Conservation (phyloP, 2,329 filamentous ascomycete genomes). For the Pseudogymnoascus sp. region DNA sequence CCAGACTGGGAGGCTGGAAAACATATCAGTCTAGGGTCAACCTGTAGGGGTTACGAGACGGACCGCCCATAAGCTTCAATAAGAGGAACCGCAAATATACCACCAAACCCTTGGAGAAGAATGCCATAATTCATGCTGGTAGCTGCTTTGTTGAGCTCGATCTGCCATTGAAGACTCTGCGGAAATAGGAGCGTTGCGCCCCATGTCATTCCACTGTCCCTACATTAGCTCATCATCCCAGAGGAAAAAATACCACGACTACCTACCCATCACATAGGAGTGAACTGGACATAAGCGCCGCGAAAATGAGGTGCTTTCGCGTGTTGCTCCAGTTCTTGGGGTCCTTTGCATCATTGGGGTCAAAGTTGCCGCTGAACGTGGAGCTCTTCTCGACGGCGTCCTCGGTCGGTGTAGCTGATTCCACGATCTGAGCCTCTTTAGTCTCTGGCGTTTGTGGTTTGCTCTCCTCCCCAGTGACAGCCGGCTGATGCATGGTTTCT, state of each 20-base stretch:
- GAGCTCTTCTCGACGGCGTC: not conserved
- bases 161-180: conserved; percentile 31
- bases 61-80: conserved; percentile 35
- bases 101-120: conserved; percentile 32
- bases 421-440: not conserved
- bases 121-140: conserved; percentile 35
- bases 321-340: not conserved
- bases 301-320: not conserved
- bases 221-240: not conserved
- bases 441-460: not conserved
- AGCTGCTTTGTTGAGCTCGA: conserved; percentile 27
- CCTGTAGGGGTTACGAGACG: conserved; percentile 14
- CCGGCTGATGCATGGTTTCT: not conserved
- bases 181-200: conserved; percentile 33
- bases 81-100: conserved; percentile 31
- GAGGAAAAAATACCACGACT: not conserved
- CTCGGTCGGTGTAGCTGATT: not conserved
- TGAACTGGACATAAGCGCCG: not conserved
- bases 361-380: not conserved
- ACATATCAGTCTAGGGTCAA: conserved; percentile 11
- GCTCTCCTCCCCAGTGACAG: not conserved
- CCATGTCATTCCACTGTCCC: conserved; percentile 32
- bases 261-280: not conserved
- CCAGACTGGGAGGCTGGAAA: conserved; percentile 33
- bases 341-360: not conserved